A percentile compares a stretch with the other conserved stretches of the same genome.
Conservation (phyloP, 257 asterid species). For the Capsicum pubescens region DNA sequence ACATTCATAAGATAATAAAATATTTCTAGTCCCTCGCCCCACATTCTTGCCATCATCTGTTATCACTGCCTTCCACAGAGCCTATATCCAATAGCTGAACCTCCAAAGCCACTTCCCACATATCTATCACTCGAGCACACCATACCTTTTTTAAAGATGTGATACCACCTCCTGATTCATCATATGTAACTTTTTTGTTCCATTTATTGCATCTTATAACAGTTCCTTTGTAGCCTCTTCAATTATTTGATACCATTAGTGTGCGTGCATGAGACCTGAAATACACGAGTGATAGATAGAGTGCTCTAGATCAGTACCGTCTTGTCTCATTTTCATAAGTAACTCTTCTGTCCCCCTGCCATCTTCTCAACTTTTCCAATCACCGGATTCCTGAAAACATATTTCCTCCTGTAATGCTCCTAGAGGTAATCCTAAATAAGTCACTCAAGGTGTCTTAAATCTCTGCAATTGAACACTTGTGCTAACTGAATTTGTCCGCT, state of each 20-base stretch:
- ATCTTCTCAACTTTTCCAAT: neutral
- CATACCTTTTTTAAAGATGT: conserved; percentile 1
- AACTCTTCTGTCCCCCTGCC: neutral
- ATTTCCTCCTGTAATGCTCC: neutral
- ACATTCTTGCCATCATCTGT: neutral
- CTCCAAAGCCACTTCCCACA: neutral
- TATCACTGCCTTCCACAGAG: neutral
- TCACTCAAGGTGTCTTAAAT: neutral
- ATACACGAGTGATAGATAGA: neutral
- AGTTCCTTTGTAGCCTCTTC: conserved; percentile 13
- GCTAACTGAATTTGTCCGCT: neutral
- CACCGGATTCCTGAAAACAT: neutral
- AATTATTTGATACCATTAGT: neutral
- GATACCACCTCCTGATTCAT: neutral
- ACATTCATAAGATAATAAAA: neutral
- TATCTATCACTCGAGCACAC: neutral
- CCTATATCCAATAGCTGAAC: neutral
- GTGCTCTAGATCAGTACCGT: neutral
- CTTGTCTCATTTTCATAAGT: neutral
- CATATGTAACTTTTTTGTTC: neutral
- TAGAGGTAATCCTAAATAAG: neutral
- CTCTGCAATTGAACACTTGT: neutral
- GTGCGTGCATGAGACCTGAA: neutral
- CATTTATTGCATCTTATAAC: neutral
- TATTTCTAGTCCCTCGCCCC: neutral